A percentile compares a stretch with the other conserved stretches of the same genome.
Conservation (phyloP, 345 rosid species). For the Salix udensis region DNA sequence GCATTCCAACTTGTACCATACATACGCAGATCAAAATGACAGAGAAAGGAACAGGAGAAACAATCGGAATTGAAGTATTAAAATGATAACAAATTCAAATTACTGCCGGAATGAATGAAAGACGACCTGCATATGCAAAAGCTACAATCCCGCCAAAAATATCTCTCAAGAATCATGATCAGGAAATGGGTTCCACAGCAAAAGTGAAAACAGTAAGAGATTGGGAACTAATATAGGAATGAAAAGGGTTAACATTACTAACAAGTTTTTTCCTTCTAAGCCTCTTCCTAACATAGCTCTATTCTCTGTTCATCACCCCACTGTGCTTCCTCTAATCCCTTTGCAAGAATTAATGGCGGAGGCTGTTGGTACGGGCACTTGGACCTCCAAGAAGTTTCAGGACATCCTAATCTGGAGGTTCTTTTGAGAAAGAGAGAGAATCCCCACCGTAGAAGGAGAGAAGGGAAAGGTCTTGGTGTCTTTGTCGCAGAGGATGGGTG, state of each 20-base stretch:
- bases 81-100: neutral
- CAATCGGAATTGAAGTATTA: neutral
- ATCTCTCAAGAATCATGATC: constrained; percentile 8
- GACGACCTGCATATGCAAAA: neutral
- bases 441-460: constrained; percentile 45
- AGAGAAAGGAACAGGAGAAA: neutral
- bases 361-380: constrained; percentile 83
- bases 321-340: constrained; percentile 59
- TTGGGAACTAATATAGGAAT: constrained; percentile 61
- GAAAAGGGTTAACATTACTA: constrained; percentile 42
- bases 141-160: neutral
- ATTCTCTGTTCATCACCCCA: constrained; percentile 61
- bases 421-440: constrained; percentile 52
- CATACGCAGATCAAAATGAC: neutral
- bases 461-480: constrained; percentile 12
- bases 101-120: neutral
- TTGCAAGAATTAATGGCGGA: constrained; percentile 56
- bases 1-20: neutral
- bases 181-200: constrained; percentile 54
- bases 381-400: constrained; percentile 65
- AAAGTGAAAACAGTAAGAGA: constrained; percentile 45
- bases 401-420: constrained; percentile 46
- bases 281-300: constrained; percentile 55
- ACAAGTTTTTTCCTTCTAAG: constrained; percentile 42
- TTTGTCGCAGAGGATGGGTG: constrained; percentile 48